Base-by-base conservation (phyloP, 495 filamentous ascomycete species). In the Monascus purpureus region DNA sequence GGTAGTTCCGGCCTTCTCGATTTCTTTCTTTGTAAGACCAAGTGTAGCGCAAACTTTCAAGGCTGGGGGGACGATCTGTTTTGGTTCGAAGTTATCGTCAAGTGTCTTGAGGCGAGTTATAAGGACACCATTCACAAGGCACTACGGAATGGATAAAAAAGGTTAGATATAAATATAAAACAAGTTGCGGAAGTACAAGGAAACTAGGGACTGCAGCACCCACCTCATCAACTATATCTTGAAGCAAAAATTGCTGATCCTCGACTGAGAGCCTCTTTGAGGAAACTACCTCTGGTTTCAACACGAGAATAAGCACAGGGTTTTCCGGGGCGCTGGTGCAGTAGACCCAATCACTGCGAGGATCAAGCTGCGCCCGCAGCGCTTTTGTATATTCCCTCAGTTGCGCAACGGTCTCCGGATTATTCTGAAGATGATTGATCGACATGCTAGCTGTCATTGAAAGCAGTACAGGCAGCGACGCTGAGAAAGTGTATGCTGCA, bases 211-310 rank as follows among this genome's bases (percentile, higher is more conserved):
- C 4, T 5, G 9, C 5, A 22, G 9, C 20, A 22, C 5, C 33
- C 64, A 92, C 86, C 77, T 99, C 90, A 42, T 99, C 90, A 8
- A 93, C 82, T 39, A 80, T 70, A 50, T 99, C 90, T 49, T 92
- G 78, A 39, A 99, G 57, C 28, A 96, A 41, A 35, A 72, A 68
- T 52, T 94, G 85, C 57, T 95, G 84, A 42, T 93, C 87, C 17
- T 72, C 68, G 3, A 68, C 51, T 6, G 64, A 69, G 27, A 86
- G 52, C 32, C 66, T 71, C 47, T 77, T 75, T 1, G 75, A 72
- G n/a, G 67, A 60, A 33, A 90, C 60, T 16, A 93, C 72, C 31
- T 94, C 85, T 6, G 73, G 68, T 66, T 92, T 93, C 29, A 97
- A 55, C n/a, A 77, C 73, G 25, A 95, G 59, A 2, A 96, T 53